phyloP scores from a whole-genome alignment of 1,284 basidiomycete species.

The Golubevia sp. region DNA sequence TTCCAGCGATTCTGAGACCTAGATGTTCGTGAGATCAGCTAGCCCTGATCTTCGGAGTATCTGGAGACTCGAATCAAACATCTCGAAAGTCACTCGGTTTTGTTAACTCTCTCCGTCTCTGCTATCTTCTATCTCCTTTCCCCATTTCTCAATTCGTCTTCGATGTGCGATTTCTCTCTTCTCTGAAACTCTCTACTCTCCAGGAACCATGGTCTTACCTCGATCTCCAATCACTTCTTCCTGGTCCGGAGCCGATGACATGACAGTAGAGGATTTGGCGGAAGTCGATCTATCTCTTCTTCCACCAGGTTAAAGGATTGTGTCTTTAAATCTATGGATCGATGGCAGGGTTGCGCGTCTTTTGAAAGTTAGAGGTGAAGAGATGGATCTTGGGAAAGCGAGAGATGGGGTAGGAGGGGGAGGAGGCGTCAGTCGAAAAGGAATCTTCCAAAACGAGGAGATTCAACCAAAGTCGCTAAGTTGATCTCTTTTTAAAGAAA shows the following conservation, averaged over 20 bases:
- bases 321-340: too few relatives aligned
- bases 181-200: too few relatives aligned
- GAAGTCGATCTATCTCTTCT: conserved; percentile 52
- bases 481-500: too few relatives aligned
- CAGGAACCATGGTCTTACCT: too few relatives aligned
- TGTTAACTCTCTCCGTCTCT: neutral
- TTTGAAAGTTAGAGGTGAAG: too few relatives aligned
- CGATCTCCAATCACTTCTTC: conserved; percentile 50
- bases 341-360: too few relatives aligned
- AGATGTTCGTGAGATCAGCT: neutral
- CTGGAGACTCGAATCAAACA: conserved; percentile 8
- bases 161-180: neutral
- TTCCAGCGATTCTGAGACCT: too few relatives aligned
- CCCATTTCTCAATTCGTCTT: neutral
- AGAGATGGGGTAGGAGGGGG: too few relatives aligned
- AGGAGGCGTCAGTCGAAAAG: too few relatives aligned
- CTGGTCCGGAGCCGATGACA: conserved; percentile 40
- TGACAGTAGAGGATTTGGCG: conserved; percentile 35
- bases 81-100: neutral
- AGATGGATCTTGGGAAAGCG: too few relatives aligned
- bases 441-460: too few relatives aligned
- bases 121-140: neutral
- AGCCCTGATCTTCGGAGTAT: conserved; percentile 5
- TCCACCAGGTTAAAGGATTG: conserved; percentile 43
- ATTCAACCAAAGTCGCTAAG: too few relatives aligned